phyloP scores from a whole-genome alignment of 1,284 basidiomycete genomes.

The Marasmius oreades region DNA sequence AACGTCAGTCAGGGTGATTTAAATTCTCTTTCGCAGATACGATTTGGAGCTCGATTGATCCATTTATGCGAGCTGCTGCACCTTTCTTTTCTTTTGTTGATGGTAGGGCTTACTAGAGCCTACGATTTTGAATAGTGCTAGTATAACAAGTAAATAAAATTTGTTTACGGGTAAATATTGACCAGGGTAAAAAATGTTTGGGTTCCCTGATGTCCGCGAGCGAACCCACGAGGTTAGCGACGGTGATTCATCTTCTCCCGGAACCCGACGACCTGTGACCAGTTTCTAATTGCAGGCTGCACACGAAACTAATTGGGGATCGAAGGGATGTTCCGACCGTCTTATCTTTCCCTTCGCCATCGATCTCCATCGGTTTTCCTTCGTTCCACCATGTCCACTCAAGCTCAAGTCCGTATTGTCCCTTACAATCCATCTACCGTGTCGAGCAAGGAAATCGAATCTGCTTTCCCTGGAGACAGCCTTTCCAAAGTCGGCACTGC shows the following conservation, averaged over 20 bases:
- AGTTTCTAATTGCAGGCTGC: neutral
- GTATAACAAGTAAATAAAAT: too few species aligned
- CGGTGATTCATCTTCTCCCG: too few species aligned
- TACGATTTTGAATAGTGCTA: too few species aligned
- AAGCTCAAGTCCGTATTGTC: slow-evolving; percentile 17
- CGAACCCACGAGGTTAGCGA: too few species aligned
- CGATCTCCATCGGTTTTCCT: neutral
- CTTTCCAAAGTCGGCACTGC: slow-evolving; percentile 60
- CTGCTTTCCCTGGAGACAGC: slow-evolving; percentile 42
- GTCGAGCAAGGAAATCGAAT: slow-evolving; percentile 20
- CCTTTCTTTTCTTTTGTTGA: neutral
- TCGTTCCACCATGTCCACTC: slow-evolving; percentile 15
- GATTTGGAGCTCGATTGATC: neutral
- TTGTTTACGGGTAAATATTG: too few species aligned
- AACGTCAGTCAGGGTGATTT: neutral
- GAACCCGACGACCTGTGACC: neutral
- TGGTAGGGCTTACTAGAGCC: too few species aligned
- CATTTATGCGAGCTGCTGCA: neutral
- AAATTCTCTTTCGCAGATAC: neutral
- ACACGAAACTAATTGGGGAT: neutral
- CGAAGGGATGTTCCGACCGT: neutral
- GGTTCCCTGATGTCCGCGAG: too few species aligned
- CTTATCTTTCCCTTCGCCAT: neutral
- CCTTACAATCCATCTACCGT: slow-evolving; percentile 18
- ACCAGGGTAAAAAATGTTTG: too few species aligned